Conservation (phyloP, 129 eudicot genomes). For the Dittrichia graveolens region DNA sequence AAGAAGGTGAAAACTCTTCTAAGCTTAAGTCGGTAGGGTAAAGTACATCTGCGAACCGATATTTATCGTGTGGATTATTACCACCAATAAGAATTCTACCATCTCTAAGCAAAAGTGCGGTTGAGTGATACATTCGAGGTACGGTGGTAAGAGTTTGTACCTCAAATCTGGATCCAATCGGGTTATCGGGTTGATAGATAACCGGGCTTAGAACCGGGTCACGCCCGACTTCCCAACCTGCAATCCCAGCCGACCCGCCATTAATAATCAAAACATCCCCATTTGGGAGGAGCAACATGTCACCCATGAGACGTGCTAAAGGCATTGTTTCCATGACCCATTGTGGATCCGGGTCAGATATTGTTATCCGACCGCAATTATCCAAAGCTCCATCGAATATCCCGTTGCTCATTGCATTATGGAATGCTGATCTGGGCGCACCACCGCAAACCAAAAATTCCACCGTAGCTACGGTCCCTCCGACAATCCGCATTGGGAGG, state of each 20-base stretch:
- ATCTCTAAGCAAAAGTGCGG: constrained; percentile 55
- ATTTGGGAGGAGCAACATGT: constrained; percentile 61
- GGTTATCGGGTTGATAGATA: constrained; percentile 38
- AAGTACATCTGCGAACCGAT: constrained; percentile 43
- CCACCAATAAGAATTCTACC: constrained; percentile 63
- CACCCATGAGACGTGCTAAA: constrained; percentile 66
- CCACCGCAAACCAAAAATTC: constrained; percentile 74
- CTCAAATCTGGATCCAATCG: constrained; percentile 40
- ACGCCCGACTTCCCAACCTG: constrained; percentile 65
- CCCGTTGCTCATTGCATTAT: constrained; percentile 30
- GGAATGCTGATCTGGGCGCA: constrained; percentile 49
- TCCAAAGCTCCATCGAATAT: constrained; percentile 47
- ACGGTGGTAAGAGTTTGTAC: constrained; percentile 35
- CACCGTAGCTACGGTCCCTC: constrained; percentile 29
- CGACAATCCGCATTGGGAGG: constrained; percentile 50
- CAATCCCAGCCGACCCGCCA: constrained; percentile 53
- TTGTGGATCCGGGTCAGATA: constrained; percentile 54
- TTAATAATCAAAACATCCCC: constrained; percentile 56
- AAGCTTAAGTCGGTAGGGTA: constrained; percentile 69
- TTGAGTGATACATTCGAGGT: constrained; percentile 68
- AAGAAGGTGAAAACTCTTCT: constrained; percentile 70
- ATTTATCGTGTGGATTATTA: constrained; percentile 57
- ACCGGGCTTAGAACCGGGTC: constrained; percentile 61
- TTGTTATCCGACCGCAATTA: constrained; percentile 53
- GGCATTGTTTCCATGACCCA: constrained; percentile 82